Conservation (phyloP, 768 basidiomycete species). For the Mycena kentingensis region DNA sequence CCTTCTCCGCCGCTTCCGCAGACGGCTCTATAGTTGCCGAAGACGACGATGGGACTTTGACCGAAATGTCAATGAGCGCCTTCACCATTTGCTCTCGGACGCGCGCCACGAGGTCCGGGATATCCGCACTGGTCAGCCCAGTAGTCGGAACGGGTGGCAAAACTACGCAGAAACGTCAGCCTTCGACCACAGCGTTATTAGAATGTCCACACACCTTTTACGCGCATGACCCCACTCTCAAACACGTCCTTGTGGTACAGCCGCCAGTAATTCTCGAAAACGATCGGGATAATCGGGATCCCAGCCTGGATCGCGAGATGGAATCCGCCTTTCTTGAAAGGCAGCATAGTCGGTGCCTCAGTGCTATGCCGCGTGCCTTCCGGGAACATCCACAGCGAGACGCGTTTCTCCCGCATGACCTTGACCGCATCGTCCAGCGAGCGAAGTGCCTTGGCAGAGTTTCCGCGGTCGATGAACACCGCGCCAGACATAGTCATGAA, state of each 20-base stretch:
- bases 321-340: conserved; percentile 98
- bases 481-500: conserved; percentile 90
- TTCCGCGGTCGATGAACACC: conserved; percentile 88
- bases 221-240: conserved; percentile 71
- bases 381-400: conserved; percentile 93
- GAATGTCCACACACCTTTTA: conserved; percentile 64
- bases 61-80: conserved; percentile 76
- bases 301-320: conserved; percentile 91
- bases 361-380: conserved; percentile 89
- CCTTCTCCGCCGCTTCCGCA: conserved; percentile 10
- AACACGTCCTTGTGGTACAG: conserved; percentile 81
- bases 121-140: conserved; percentile 71
- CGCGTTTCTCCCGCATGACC: conserved; percentile 66
- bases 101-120: conserved; percentile 60
- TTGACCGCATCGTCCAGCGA: conserved; percentile 79
- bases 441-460: conserved; percentile 69
- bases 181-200: conserved; percentile 1
- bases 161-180: conserved; percentile 49
- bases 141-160: conserved; percentile 85
- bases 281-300: conserved; percentile 88
- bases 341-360: conserved; percentile 66
- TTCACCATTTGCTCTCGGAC: conserved; percentile 81
- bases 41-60: conserved; percentile 41
- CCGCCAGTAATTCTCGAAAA: conserved; percentile 92
- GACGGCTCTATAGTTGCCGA: conserved; percentile 19